These are phyloP conservation scores for Davidsoniella neocaledoniae DNA, from an alignment of 2,329 filamentous ascomycete genomes.

Conservation along the genomic window DNA sequence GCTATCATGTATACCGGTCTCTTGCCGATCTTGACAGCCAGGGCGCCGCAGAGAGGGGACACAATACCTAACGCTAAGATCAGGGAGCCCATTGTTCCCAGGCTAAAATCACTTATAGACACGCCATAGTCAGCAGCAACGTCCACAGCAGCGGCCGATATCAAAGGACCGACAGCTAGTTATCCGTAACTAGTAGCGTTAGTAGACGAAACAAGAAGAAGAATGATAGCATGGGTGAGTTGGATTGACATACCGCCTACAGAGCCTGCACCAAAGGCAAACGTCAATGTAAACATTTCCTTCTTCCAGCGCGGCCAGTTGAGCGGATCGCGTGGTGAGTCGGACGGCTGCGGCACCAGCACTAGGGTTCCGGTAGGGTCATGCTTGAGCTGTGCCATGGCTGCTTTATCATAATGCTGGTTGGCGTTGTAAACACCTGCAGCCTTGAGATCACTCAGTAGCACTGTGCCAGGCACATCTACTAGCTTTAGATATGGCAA, in stretches of 20 bases:
- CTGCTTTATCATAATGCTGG: too few relatives aligned
- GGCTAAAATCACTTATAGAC: slow-evolving; percentile 19
- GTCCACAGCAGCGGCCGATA: slow-evolving; percentile 21
- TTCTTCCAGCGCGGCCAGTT: slow-evolving; percentile 26
- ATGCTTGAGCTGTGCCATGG: slow-evolving; percentile 15
- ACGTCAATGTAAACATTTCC: slow-evolving; percentile 22
- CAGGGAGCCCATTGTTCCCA: slow-evolving; percentile 21
- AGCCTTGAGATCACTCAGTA: too few relatives aligned
- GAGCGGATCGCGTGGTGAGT: slow-evolving; percentile 30
- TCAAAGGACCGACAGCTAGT: slow-evolving; percentile 22
- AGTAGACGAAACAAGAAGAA: slow-evolving; percentile 2
- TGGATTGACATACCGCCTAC: slow-evolving; percentile 21
- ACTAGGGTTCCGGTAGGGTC: slow-evolving; percentile 20
- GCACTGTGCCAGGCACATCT: too few relatives aligned
- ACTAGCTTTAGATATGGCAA: too few relatives aligned
- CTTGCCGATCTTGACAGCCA: slow-evolving; percentile 24
- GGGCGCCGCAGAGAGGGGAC: slow-evolving; percentile 20
- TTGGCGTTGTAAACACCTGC: too few relatives aligned
- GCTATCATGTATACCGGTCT: slow-evolving; percentile 22
- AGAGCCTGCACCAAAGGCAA: slow-evolving; percentile 24
- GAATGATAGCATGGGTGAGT: too few relatives aligned
- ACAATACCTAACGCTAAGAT: slow-evolving; percentile 22
- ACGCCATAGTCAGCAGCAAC: slow-evolving; percentile 20
- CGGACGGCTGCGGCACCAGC: slow-evolving; percentile 32
- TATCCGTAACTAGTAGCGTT: neutral